Evolutionary conservation across 2,329 filamentous ascomycete species (phyloP).

Genomic region (Elsinoe fawcettii): DNA sequence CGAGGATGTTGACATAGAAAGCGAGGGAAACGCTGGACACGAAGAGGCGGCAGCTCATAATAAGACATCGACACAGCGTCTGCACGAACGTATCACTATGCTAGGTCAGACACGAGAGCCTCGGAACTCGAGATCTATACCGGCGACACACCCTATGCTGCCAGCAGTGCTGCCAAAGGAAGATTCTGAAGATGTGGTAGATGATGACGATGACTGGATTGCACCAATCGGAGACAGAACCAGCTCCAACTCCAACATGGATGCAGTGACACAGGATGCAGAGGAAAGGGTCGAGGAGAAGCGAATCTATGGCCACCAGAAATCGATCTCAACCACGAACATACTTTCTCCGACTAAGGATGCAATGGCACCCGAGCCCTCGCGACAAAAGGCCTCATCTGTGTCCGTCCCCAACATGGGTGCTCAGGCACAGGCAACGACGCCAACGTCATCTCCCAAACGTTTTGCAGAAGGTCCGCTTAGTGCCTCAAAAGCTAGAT

Average conservation of each 20-base stretch:
- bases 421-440: constrained; percentile 40
- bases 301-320: constrained; percentile 24
- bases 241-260: constrained; percentile 19
- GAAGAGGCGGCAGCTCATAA: constrained; percentile 56
- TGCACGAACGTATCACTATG: constrained; percentile 87
- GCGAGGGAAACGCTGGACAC: constrained; percentile 33
- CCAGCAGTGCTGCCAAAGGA: constrained; percentile 19
- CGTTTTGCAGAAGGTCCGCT: constrained; percentile 65
- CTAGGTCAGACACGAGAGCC: constrained; percentile 49
- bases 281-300: constrained; percentile 10
- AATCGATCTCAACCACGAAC: constrained; percentile 29
- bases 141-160: constrained; percentile 31
- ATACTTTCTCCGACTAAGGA: constrained; percentile 41
- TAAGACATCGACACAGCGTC: constrained; percentile 85
- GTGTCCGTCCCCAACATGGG: constrained; percentile 35
- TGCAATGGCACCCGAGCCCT: constrained; percentile 29
- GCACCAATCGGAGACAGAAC: constrained; percentile 37
- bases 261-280: background rate
- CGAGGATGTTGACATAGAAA: constrained; percentile 21
- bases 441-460: constrained; percentile 50
- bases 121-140: constrained; percentile 36
- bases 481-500: constrained; percentile 85
- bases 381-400: constrained; percentile 51
- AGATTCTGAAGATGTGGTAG: constrained; percentile 27
- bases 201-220: constrained; percentile 54